Percentiles rank a stretch among this genome's conserved stretches.
Evolutionary conservation across 1,284 basidiomycete genomes (phyloP).

Genomic region (Microbotryomycetes sp.): DNA sequence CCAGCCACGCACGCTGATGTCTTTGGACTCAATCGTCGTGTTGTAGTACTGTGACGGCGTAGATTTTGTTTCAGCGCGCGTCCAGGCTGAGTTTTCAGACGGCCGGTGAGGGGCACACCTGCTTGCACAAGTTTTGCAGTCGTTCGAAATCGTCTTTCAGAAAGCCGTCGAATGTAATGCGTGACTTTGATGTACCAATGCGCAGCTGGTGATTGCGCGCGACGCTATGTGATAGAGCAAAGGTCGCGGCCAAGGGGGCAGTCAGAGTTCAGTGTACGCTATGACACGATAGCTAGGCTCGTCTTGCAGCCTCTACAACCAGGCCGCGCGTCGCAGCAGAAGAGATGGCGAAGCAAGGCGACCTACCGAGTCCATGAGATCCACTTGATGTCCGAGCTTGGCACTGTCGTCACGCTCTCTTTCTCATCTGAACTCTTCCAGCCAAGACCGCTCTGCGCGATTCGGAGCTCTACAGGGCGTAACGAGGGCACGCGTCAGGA

Average conservation of each 20-base stretch:
- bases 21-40: conserved; percentile 74
- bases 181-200: conserved; percentile 56
- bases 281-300: not conserved
- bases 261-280: not conserved
- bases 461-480: conserved; percentile 62
- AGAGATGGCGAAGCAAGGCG: not conserved
- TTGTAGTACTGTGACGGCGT: conserved; percentile 75
- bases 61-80: conserved; percentile 58
- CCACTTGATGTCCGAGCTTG: conserved; percentile 70
- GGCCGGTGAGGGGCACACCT: conserved; percentile 18
- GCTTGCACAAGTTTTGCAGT: conserved; percentile 38
- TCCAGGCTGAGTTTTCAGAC: not conserved
- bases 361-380: conserved; percentile 67
- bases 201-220: conserved; percentile 86
- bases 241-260: not conserved
- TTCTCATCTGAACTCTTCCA: conserved; percentile 66
- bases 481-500: not conserved
- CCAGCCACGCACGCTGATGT: conserved; percentile 89
- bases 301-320: too few species aligned
- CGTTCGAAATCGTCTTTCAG: conserved; percentile 56
- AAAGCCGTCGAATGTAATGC: conserved; percentile 89
- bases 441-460: conserved; percentile 79
- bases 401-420: conserved; percentile 55
- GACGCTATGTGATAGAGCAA: conserved; percentile 49
- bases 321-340: not conserved